Conservation (phyloP, 805 yeast species). For the Brettanomyces naardenensis region DNA sequence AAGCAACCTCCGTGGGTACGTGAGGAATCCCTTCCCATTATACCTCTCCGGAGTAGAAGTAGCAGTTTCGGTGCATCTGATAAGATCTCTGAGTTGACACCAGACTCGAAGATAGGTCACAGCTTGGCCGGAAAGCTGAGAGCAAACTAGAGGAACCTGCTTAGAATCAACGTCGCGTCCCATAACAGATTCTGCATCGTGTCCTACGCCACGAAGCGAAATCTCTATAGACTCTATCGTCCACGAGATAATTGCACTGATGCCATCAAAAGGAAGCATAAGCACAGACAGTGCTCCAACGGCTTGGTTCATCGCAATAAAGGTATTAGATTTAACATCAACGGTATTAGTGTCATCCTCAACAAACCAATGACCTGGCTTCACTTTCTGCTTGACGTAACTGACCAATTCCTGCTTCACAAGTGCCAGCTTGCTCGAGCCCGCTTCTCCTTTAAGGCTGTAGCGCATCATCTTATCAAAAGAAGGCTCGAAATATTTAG, state of each 20-base stretch:
- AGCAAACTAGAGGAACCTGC: conserved; percentile 32
- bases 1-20: conserved; percentile 22
- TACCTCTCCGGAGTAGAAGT: conserved; percentile 5
- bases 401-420: conserved; percentile 16
- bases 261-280: conserved; percentile 25
- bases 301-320: conserved; percentile 19
- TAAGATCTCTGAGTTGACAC: conserved; percentile 27
- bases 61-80: conserved; percentile 18
- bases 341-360: conserved; percentile 12
- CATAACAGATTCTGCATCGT: conserved; percentile 13
- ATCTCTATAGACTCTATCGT: conserved; percentile 63
- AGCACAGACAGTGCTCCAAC: conserved; percentile 15
- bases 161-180: background rate
- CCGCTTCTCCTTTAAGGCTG: background rate
- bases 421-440: background rate
- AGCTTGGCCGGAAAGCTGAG: conserved; percentile 55
- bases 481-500: background rate
- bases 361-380: conserved; percentile 23
- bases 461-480: background rate
- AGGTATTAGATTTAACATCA: conserved; percentile 14
- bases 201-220: conserved; percentile 44
- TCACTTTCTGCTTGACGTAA: conserved; percentile 16
- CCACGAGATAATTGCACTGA: conserved; percentile 33
- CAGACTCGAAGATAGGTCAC: conserved; percentile 49
- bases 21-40: conserved; percentile 5